Percentiles rank a stretch among this genome's conserved stretches.
phyloP scores from a whole-genome alignment of 495 filamentous ascomycete species.

The Penicillium canescens region DNA sequence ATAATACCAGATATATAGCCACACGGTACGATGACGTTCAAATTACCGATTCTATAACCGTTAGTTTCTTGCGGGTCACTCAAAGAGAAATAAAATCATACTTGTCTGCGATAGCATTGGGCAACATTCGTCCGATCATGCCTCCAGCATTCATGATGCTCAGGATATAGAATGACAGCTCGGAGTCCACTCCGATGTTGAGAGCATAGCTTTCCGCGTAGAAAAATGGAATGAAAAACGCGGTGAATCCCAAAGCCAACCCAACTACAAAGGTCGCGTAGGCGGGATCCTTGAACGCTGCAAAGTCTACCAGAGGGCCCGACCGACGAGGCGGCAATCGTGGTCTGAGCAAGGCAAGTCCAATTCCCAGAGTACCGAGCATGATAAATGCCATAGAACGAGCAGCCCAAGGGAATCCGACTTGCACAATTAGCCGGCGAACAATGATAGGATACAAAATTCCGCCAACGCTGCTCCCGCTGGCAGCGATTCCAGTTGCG shows the following conservation, averaged over 20 bases:
- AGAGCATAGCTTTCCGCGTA: conserved; percentile 26
- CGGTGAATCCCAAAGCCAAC: conserved; percentile 26
- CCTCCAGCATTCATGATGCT: conserved; percentile 43
- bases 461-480: conserved; percentile 42
- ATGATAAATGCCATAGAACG: conserved; percentile 48
- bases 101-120: conserved; percentile 36
- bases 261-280: conserved; percentile 32
- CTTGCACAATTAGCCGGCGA: conserved; percentile 33
- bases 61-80: no score
- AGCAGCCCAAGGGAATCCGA: conserved; percentile 52
- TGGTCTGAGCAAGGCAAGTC: conserved; percentile 37
- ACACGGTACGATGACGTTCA: conserved; percentile 34
- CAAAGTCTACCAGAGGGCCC: conserved; percentile 25
- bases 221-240: conserved; percentile 34
- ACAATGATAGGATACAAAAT: conserved; percentile 52
- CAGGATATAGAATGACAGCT: conserved; percentile 39
- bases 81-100: conserved; percentile 19
- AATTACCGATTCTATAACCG: background rate
- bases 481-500: conserved; percentile 39
- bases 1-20: conserved; percentile 28
- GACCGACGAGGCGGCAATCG: conserved; percentile 27
- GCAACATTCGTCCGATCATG: conserved; percentile 38
- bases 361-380: conserved; percentile 42
- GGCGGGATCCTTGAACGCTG: conserved; percentile 31
- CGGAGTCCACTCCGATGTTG: background rate